phyloP scores from a whole-genome alignment of 2,329 filamentous ascomycete species.

The Verticillium isaacii region DNA sequence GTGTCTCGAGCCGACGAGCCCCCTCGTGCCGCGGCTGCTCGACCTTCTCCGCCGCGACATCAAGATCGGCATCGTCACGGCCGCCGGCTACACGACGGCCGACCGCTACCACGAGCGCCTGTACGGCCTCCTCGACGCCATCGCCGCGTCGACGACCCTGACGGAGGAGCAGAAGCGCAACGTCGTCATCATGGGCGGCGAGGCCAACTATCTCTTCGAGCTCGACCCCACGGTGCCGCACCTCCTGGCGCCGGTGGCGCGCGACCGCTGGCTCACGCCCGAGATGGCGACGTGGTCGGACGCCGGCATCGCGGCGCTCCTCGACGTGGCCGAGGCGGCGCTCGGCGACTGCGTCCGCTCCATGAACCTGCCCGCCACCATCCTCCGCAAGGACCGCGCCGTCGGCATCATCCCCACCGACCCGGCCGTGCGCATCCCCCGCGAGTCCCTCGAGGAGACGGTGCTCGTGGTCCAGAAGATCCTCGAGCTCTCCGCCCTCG shows the following conservation, averaged over 20 bases:
- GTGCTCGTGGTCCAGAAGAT: constrained; percentile 92
- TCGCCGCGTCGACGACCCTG: constrained; percentile 56
- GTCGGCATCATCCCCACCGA: constrained; percentile 70
- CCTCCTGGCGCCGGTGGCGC: constrained; percentile 63
- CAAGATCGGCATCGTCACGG: constrained; percentile 91
- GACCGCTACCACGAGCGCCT: constrained; percentile 82
- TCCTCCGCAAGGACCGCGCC: constrained; percentile 85
- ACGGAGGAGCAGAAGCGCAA: constrained; percentile 66
- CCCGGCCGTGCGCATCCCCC: constrained; percentile 63
- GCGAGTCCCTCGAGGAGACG: constrained; percentile 92
- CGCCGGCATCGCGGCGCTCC: constrained; percentile 69
- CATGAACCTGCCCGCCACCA: constrained; percentile 71
- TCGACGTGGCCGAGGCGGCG: constrained; percentile 83
- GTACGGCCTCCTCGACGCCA: constrained; percentile 78
- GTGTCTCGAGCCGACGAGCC: constrained; percentile 68
- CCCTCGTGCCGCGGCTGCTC: constrained; percentile 63
- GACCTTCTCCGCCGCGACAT: constrained; percentile 73
- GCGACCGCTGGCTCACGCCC: constrained; percentile 66
- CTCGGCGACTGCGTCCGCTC: constrained; percentile 76
- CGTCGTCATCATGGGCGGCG: constrained; percentile 89
- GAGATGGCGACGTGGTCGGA: constrained; percentile 78
- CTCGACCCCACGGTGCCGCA: constrained; percentile 62
- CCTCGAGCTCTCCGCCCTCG: constrained; percentile 68
- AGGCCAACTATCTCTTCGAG: constrained; percentile 91
- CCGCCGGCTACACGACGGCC: constrained; percentile 88